Percentiles rank a stretch among this genome's conserved stretches.
These are phyloP conservation scores for Rutidosis leptorrhynchoides DNA, from an alignment of 129 eudicot genomes.

Conservation along the genomic window DNA sequence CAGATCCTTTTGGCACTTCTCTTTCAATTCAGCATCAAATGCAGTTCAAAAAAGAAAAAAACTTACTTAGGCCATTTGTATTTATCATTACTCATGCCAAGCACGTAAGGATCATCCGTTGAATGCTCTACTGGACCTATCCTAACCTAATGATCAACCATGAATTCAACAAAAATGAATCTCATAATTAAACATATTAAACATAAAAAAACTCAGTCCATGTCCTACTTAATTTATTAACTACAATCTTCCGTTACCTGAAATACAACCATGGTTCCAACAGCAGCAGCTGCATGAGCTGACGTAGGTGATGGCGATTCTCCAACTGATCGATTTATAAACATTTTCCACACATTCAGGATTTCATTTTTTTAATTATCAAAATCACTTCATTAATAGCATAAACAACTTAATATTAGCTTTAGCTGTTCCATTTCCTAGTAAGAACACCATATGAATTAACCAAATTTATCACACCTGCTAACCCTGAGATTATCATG, in stretches of 20 bases:
- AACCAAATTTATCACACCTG: slow-evolving; percentile 89
- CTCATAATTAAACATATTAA: slow-evolving; percentile 11
- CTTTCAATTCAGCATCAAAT: no score
- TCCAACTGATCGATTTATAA: slow-evolving; percentile 77
- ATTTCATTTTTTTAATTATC: slow-evolving; percentile 2
- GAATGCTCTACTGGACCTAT: slow-evolving; percentile 99
- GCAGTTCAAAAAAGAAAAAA: slow-evolving; percentile 20
- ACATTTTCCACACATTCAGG: slow-evolving; percentile 12
- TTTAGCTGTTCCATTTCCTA: slow-evolving; percentile 92
- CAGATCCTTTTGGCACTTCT: no score
- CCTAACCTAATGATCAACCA: slow-evolving; percentile 67
- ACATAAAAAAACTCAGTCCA: not conserved
- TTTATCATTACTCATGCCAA: slow-evolving; percentile 88
- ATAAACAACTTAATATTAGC: slow-evolving; percentile 14
- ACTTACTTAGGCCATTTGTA: slow-evolving; percentile 89
- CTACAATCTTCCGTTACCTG: slow-evolving; percentile 51
- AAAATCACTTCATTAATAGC: slow-evolving; percentile 1
- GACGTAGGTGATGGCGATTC: slow-evolving; percentile 98
- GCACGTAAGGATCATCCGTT: slow-evolving; percentile 92
- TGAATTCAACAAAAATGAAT: slow-evolving; percentile 23
- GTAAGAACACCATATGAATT: slow-evolving; percentile 88
- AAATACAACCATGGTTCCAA: slow-evolving; percentile 98
- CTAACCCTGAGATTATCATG: slow-evolving; percentile 65
- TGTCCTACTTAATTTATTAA: slow-evolving; percentile 2
- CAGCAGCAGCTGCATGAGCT: slow-evolving; percentile 94